Conservation (phyloP, 176 grass and related monocot species). For the Musa itinerans region DNA sequence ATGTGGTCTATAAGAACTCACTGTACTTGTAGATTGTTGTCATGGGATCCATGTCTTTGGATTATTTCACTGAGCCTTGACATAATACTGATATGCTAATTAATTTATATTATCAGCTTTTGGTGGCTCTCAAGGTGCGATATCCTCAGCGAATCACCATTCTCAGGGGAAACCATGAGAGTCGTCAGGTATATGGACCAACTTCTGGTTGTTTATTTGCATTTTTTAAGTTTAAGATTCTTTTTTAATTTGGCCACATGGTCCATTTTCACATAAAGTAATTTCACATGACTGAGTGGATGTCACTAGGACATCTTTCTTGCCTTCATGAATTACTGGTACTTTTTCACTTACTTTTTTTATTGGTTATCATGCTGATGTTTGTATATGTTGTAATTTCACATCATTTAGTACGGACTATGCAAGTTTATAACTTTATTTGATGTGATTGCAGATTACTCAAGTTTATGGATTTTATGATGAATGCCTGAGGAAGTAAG, state of each 20-base stretch:
- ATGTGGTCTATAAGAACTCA: too few relatives aligned
- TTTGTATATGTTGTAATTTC: too few relatives aligned
- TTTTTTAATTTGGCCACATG: background rate
- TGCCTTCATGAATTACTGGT: background rate
- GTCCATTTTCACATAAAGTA: background rate
- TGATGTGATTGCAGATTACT: background rate
- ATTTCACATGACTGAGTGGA: background rate
- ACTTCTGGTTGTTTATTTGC: too few relatives aligned
- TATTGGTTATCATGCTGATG: background rate
- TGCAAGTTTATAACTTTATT: background rate
- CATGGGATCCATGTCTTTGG: too few relatives aligned
- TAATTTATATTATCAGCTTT: background rate
- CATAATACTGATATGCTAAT: too few relatives aligned
- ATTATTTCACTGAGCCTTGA: too few relatives aligned
- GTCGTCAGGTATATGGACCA: background rate
- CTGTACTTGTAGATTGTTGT: too few relatives aligned
- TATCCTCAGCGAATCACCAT: background rate
- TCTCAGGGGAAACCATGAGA: background rate
- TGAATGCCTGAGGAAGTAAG: constrained; percentile 5
- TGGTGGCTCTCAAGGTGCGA: background rate
- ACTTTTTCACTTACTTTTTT: background rate
- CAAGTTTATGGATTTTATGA: constrained; percentile 10
- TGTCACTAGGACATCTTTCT: background rate
- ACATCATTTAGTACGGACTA: too few relatives aligned
- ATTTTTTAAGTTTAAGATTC: too few relatives aligned